These are phyloP conservation scores for Purpureocillium lavendulum DNA, from an alignment of 2,329 filamentous ascomycete species.

Conservation along the genomic window DNA sequence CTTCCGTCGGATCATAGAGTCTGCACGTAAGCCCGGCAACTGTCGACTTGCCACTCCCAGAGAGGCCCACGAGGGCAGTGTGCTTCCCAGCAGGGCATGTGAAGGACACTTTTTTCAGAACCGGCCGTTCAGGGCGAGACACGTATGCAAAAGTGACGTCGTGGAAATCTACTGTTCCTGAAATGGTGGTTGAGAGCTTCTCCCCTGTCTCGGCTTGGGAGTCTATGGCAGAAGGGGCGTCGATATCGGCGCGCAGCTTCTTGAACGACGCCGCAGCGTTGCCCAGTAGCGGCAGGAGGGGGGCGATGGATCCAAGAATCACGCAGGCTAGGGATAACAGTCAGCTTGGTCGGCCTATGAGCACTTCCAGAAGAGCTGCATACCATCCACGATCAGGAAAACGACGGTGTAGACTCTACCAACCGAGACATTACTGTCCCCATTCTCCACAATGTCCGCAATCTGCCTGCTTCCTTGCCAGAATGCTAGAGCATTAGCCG, in stretches of 20 bases:
- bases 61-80: conserved; percentile 51
- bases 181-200: conserved; percentile 37
- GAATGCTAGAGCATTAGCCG: conserved; percentile 58
- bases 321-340: conserved; percentile 38
- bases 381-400: conserved; percentile 53
- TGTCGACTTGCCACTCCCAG: conserved; percentile 50
- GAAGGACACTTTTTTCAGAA: conserved; percentile 37
- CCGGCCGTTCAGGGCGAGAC: conserved; percentile 30
- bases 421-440: conserved; percentile 25
- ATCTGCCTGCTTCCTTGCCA: conserved; percentile 55
- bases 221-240: conserved; percentile 38
- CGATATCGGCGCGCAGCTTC: conserved; percentile 50
- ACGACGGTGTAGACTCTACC: conserved; percentile 54
- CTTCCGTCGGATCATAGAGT: conserved; percentile 47
- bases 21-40: conserved; percentile 46
- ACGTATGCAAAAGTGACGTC: conserved; percentile 36
- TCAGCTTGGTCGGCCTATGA: conserved; percentile 7
- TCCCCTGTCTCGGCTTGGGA: conserved; percentile 23
- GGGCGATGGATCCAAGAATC: conserved; percentile 53
- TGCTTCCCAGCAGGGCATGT: conserved; percentile 37
- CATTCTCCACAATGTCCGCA: conserved; percentile 26
- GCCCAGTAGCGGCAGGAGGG: conserved; percentile 53
- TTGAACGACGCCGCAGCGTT: conserved; percentile 49
- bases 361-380: conserved; percentile 13
- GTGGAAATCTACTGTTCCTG: conserved; percentile 24